Percentiles rank a stretch among this genome's conserved stretches.
phyloP scores from a whole-genome alignment of 1,284 basidiomycete genomes.

The Malassezia furfur region DNA sequence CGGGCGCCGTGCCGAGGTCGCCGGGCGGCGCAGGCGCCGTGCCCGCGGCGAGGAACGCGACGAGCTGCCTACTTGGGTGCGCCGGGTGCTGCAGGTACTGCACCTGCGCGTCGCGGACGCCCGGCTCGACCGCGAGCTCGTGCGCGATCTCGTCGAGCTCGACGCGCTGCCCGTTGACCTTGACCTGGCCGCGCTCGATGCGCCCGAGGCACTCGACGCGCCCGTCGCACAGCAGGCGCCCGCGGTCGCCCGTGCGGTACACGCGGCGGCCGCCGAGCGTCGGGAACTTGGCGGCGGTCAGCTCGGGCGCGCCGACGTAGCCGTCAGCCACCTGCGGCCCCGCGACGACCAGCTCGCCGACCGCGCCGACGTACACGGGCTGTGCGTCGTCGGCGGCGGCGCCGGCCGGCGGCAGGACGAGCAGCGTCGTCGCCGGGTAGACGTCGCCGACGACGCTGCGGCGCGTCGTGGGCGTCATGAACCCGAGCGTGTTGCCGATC shows the following conservation, averaged over 20 bases:
- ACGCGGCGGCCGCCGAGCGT: constrained; percentile 30
- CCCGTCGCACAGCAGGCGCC: constrained; percentile 36
- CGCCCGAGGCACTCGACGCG: constrained; percentile 41
- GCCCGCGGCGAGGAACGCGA: constrained; percentile 27
- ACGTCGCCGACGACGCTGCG: constrained; percentile 34
- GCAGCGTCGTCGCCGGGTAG: constrained; percentile 32
- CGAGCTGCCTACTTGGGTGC: constrained; percentile 33
- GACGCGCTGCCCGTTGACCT: constrained; percentile 46
- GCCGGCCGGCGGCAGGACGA: constrained; percentile 21
- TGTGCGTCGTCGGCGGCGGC: constrained; percentile 15
- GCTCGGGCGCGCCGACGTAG: constrained; percentile 34
- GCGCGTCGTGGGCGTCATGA: constrained; percentile 23
- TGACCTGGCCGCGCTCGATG: constrained; percentile 39
- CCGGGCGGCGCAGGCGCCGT: background rate
- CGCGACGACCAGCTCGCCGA: constrained; percentile 42
- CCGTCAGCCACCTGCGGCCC: constrained; percentile 44
- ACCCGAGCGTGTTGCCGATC: constrained; percentile 46
- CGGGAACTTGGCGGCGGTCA: constrained; percentile 36
- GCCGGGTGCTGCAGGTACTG: constrained; percentile 39
- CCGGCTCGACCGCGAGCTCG: constrained; percentile 21
- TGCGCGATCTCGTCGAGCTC: constrained; percentile 43
- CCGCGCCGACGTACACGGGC: constrained; percentile 23
- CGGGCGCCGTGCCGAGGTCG: background rate
- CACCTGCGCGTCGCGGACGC: constrained; percentile 30
- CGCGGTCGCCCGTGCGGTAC: constrained; percentile 45